Evolutionary conservation across 805 yeast species (phyloP), one percentile per base, ranked within the genome.

Genomic region (Lipomyces kockii): DNA sequence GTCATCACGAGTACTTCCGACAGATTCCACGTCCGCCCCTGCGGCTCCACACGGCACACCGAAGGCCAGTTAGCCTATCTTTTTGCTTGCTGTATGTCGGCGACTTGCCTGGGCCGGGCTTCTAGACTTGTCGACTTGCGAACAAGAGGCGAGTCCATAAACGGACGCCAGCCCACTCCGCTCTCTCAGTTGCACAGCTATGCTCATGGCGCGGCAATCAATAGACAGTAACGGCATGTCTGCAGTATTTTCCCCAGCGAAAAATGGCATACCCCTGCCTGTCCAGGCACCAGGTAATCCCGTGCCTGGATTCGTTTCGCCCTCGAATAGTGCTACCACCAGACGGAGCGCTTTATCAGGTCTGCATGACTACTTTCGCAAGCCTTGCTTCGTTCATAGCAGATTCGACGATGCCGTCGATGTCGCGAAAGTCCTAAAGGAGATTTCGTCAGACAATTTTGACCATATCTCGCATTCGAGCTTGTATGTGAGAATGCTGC

Each of bases 311-410:
- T 52, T 20, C 17, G n/a, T 14, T 6, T 25, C 55, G 27, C 27
- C 32, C 3, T 8, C 55, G 29, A 52, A 17, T 12, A 29, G 34
- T 25, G 34, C 17, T 8, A 17, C n/a, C 34, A 52, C 27, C 2
- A 11, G 55, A 4, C n/a, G 34, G 34, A 29, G 34, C 17, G 55
- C n/a, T 6, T 52, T 64, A 20, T 61, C 62, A 17, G 62, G 63
- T 8, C 43, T 66, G 29, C 62, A 57, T 51, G 70, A 67, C 22
- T 58, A 59, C 49, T 60, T 65, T 25, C 61, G 64, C 37, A 61
- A 58, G 66, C 69, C 72, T 27, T 69, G 72, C 27, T 69, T 67
- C 49, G 69, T 69, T 37, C 72, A 69, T 51, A 54, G 65, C 32
- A 61, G 68, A 35, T 60, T 69, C 14, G 71, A 67, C 37, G 71